phyloP scores from a whole-genome alignment of 176 grass and related monocot genomes.

The Aechmea fasciata region DNA sequence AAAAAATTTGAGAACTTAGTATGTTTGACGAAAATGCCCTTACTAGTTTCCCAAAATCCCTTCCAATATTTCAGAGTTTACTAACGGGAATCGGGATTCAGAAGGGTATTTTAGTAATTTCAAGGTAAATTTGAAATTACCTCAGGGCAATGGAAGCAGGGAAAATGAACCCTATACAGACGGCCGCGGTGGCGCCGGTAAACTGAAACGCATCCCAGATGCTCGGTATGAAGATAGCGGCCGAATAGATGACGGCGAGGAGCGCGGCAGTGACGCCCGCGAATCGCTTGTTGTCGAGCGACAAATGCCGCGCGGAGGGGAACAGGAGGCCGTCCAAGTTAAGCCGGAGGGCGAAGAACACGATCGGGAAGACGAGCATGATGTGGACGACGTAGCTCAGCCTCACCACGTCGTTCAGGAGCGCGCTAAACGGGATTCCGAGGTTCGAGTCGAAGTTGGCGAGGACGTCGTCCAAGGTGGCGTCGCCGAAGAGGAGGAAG shows the following conservation, averaged over 20 bases:
- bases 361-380: slow-evolving; percentile 83
- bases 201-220: slow-evolving; percentile 91
- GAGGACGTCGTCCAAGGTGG: slow-evolving; percentile 64
- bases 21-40: too few species aligned
- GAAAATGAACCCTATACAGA: slow-evolving; percentile 80
- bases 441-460: slow-evolving; percentile 77
- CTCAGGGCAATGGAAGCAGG: slow-evolving; percentile 67
- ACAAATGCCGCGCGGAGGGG: slow-evolving; percentile 51
- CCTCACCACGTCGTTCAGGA: slow-evolving; percentile 65
- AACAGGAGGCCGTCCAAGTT: slow-evolving; percentile 81
- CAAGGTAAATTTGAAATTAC: slow-evolving; percentile 16
- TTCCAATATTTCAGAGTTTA: too few species aligned
- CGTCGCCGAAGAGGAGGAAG: slow-evolving; percentile 81
- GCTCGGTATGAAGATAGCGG: slow-evolving; percentile 69
- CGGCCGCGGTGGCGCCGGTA: slow-evolving; percentile 68
- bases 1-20: too few species aligned
- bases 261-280: slow-evolving; percentile 43
- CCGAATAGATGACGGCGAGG: slow-evolving; percentile 46
- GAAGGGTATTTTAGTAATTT: too few species aligned
- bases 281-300: slow-evolving; percentile 58
- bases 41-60: too few species aligned
- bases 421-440: slow-evolving; percentile 45
- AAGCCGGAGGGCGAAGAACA: slow-evolving; percentile 66
- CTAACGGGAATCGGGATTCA: too few species aligned
- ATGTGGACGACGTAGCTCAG: slow-evolving; percentile 66